Percentiles rank a stretch among this genome's conserved stretches.
phyloP scores from a whole-genome alignment of 805 yeast species.

The Schwanniomyces polymorphus region DNA sequence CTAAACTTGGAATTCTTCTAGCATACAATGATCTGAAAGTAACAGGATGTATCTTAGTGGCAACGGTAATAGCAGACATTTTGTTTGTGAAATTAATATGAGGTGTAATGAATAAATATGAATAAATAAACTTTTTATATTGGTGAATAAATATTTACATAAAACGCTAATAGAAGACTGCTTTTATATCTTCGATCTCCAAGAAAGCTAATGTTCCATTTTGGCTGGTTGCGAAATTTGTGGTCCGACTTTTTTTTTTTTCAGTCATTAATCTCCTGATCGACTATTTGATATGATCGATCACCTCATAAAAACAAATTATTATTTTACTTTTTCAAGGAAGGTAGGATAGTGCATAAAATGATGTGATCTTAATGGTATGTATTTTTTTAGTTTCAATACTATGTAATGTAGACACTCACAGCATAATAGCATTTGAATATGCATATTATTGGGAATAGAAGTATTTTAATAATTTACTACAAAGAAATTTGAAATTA shows the following conservation, averaged over 20 bases:
- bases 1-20: constrained; percentile 30
- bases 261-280: background rate
- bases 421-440: too few species aligned
- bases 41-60: constrained; percentile 7
- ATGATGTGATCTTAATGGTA: too few species aligned
- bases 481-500: background rate
- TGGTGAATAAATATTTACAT: background rate
- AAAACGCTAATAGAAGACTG: background rate
- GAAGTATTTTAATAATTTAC: too few species aligned
- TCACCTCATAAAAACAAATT: background rate
- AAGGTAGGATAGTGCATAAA: too few species aligned
- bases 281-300: background rate
- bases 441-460: too few species aligned
- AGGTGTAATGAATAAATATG: background rate
- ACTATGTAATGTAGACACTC: too few species aligned
- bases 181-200: background rate
- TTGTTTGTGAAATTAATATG: background rate
- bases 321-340: too few species aligned
- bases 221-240: constrained; percentile 1
- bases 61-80: background rate
- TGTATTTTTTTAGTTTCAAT: too few species aligned
- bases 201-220: background rate
- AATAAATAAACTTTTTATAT: background rate
- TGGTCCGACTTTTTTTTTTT: background rate
- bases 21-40: constrained; percentile 21